phyloP scores from a whole-genome alignment of 805 yeast species.

The Myxozyma melibiosi region DNA sequence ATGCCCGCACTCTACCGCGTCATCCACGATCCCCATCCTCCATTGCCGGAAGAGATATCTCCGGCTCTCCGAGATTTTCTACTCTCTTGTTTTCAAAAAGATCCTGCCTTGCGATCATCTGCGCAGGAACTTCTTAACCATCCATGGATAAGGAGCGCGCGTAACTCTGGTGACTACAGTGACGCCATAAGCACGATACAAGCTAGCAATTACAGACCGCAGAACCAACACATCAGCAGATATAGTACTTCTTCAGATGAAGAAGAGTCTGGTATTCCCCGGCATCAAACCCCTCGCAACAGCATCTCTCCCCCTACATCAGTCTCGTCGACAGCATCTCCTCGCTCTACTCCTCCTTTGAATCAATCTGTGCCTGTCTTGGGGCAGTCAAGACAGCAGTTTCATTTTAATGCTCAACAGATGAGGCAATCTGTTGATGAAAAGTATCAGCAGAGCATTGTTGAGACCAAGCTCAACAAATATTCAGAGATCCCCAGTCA shows the following conservation, averaged over 20 bases:
- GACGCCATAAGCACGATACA: slow-evolving; percentile 5
- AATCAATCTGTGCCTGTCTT: neutral
- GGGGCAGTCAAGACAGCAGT: slow-evolving; percentile 9
- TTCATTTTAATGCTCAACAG: slow-evolving; percentile 5
- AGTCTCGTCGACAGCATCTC: neutral
- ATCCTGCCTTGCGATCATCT: slow-evolving; percentile 58
- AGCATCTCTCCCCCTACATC: neutral
- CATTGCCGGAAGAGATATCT: slow-evolving; percentile 55
- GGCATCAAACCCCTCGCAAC: neutral
- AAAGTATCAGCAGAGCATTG: slow-evolving; percentile 1
- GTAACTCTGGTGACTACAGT: neutral
- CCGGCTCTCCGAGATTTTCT: slow-evolving; percentile 59
- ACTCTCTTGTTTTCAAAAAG: slow-evolving; percentile 68
- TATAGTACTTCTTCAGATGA: neutral
- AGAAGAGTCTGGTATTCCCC: neutral
- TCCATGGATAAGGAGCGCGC: slow-evolving; percentile 37
- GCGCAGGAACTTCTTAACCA: slow-evolving; percentile 61
- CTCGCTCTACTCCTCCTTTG: neutral
- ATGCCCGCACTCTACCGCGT: slow-evolving; percentile 84
- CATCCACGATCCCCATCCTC: slow-evolving; percentile 72
- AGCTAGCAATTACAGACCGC: neutral
- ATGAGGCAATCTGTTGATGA: slow-evolving; percentile 8
- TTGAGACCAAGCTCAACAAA: slow-evolving; percentile 7
- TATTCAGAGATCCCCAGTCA: neutral
- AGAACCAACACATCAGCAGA: neutral